These are phyloP conservation scores for Tanacetum coccineum DNA, from an alignment of 129 eudicot genomes.

Conservation along the genomic window DNA sequence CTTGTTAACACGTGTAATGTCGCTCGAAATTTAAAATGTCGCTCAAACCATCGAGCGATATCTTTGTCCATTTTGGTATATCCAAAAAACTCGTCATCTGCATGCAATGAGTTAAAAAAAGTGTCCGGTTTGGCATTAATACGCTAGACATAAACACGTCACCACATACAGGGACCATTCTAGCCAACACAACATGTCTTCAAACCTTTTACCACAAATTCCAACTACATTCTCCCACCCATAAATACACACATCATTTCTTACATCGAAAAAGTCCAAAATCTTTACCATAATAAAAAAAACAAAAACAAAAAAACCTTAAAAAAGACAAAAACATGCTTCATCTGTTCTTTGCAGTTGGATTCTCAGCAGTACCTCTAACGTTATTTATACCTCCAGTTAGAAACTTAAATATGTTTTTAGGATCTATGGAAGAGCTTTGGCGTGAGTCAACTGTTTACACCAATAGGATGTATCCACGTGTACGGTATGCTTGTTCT, in stretches of 20 bases:
- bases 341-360: conserved; percentile 72
- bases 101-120: too few species aligned
- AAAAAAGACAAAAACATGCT: conserved; percentile 45
- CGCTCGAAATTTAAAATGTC: too few species aligned
- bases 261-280: neutral
- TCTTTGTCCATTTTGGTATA: too few species aligned
- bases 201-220: neutral
- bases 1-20: too few species aligned
- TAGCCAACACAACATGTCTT: neutral
- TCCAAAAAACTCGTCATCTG: too few species aligned
- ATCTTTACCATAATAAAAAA: neutral
- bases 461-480: conserved; percentile 48
- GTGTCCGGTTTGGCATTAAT: too few species aligned
- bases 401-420: conserved; percentile 64
- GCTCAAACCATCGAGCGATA: too few species aligned
- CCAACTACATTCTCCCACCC: neutral
- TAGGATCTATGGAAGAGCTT: conserved; percentile 63
- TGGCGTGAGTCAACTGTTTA: conserved; percentile 49
- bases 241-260: neutral
- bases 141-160: neutral
- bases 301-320: neutral
- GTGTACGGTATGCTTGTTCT: conserved; percentile 54
- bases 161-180: conserved; percentile 7
- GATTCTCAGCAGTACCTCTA: conserved; percentile 80
- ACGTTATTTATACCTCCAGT: conserved; percentile 73